Evolutionary conservation across 2,329 filamentous ascomycete genomes (phyloP), one percentile per base, ranked within the genome.

Genomic region (Cordyceps farinosa): DNA sequence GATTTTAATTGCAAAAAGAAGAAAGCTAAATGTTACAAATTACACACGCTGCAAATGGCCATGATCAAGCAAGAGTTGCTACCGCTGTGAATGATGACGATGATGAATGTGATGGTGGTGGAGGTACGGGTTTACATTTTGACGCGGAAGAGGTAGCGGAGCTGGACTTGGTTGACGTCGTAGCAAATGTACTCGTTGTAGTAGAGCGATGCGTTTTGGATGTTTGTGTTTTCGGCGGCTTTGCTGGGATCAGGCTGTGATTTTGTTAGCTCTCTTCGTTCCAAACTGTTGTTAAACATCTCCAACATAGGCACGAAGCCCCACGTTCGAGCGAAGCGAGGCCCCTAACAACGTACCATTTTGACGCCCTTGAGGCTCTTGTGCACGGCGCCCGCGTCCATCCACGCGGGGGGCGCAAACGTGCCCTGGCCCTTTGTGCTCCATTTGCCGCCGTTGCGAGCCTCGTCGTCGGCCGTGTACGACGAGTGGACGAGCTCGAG

Each of bases 121-220:
- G 22, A 22, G 22, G 22, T 22, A 22, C 22, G 22, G 22, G 22
- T 27, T 62, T 72, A 74, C 76, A 85, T 82, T 70, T 80, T 81
- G 54, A 90, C 84, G 6, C 85, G 82, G 70, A 91, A 82, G 4
- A 92, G 78, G 69, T 92, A 91, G 5, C 89, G 83, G 5, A 91
- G 78, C 50, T 87, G 86, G 40, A 92, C 82, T 72, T 92, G 89
- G 0, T 86, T 79, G 3, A 90, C 77, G 67, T 91, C 83, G 69
- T 92, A 92, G 58, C 81, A 82, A 65, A 91, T 90, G 73, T 87
- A 91, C 76, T 92, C 89, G 70, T 92, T 91, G 76, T 91, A 91
- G 56, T 76, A 72, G 29, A 92, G 77, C 34, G 72, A 75, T 0
- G 84, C 80, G 11, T 74, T 69, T 0, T 66, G 38, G 0, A 84